A percentile compares a stretch with the other conserved stretches of the same genome.
These are phyloP conservation scores for Aurinia saxatilis DNA, from an alignment of 345 rosid genomes.

Conservation along the genomic window DNA sequence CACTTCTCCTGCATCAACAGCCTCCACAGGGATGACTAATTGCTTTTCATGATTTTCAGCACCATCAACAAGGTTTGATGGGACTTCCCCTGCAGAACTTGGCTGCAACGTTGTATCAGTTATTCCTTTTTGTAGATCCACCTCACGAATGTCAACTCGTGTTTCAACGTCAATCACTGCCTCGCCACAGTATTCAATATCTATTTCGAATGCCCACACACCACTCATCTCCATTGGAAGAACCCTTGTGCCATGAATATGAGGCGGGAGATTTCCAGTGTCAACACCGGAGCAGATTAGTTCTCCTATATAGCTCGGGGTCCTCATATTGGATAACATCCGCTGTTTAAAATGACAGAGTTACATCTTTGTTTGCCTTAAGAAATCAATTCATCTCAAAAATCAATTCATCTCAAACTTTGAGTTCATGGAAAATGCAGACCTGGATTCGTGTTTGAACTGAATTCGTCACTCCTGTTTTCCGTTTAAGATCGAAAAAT, in stretches of 20 bases:
- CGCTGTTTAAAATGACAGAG: slow-evolving; percentile 41
- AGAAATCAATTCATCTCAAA: not conserved
- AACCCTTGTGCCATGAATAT: slow-evolving; percentile 74
- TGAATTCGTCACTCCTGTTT: slow-evolving; percentile 36
- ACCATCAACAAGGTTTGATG: slow-evolving; percentile 57
- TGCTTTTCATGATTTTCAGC: slow-evolving; percentile 56
- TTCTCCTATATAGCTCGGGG: slow-evolving; percentile 77
- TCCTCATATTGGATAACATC: slow-evolving; percentile 81
- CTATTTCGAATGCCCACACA: slow-evolving; percentile 88
- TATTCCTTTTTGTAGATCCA: slow-evolving; percentile 51
- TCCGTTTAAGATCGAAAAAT: slow-evolving; percentile 71
- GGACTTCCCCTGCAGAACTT: slow-evolving; percentile 37
- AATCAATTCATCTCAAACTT: not conserved
- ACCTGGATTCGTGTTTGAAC: slow-evolving; percentile 76
- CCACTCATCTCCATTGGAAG: slow-evolving; percentile 75
- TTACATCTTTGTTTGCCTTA: not conserved
- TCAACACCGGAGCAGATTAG: slow-evolving; percentile 56
- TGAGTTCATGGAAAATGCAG: slow-evolving; percentile 18
- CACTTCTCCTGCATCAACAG: slow-evolving; percentile 33
- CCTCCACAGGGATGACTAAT: slow-evolving; percentile 47
- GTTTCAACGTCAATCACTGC: slow-evolving; percentile 60
- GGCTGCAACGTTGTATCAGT: slow-evolving; percentile 37
- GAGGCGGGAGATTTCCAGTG: slow-evolving; percentile 73
- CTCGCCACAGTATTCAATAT: slow-evolving; percentile 83
- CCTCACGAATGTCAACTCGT: slow-evolving; percentile 67